Percentiles rank a stretch among this genome's conserved stretches.
Conservation (phyloP, 1,139 yeast genomes). For the Yamadazyma mexicana region DNA sequence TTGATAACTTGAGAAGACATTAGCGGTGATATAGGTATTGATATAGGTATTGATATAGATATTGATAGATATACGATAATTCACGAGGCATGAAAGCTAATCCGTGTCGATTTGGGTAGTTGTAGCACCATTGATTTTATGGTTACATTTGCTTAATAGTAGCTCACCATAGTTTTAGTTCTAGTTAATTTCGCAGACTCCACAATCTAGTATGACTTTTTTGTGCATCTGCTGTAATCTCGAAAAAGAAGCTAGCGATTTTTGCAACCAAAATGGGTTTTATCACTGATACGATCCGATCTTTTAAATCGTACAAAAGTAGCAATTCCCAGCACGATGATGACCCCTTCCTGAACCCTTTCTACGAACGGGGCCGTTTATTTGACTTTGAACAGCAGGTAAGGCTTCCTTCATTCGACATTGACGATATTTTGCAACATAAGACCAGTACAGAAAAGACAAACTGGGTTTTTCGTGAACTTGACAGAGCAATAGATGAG, state of each 20-base stretch:
- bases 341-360: background rate
- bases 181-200: too few relatives aligned
- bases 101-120: too few relatives aligned
- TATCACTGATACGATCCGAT: background rate
- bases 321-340: background rate
- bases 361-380: background rate
- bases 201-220: too few relatives aligned
- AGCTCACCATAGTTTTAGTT: too few relatives aligned
- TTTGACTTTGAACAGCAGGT: background rate
- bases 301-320: background rate
- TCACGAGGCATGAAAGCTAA: background rate
- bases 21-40: too few relatives aligned
- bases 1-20: conserved; percentile 15
- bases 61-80: background rate
- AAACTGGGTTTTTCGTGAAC: conserved; percentile 4
- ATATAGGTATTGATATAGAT: background rate
- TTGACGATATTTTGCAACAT: conserved; percentile 7
- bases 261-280: conserved; percentile 5
- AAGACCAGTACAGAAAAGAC: conserved; percentile 4
- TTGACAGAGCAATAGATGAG: conserved; percentile 8
- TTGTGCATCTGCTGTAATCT: too few relatives aligned
- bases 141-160: too few relatives aligned
- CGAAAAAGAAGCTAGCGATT: background rate
- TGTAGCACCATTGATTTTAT: too few relatives aligned
- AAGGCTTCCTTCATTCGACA: conserved; percentile 9